Evolutionary conservation across 2,329 filamentous ascomycete genomes (phyloP).

Genomic region (Pyricularia grisea): DNA sequence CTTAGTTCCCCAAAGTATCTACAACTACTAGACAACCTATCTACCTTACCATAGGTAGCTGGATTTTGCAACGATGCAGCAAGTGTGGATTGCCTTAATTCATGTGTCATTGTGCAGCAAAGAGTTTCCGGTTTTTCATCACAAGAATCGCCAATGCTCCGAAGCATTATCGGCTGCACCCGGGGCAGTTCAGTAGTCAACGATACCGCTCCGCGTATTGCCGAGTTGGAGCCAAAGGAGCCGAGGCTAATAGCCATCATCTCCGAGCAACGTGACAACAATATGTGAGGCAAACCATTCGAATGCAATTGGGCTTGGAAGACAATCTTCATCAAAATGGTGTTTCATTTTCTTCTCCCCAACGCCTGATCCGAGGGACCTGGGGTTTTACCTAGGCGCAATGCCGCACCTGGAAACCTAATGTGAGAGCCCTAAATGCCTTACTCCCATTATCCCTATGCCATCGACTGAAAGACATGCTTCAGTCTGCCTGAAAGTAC

Average conservation of each 20-base stretch:
- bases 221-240: neutral
- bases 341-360: neutral
- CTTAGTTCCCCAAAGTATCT: too few species aligned
- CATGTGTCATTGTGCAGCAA: neutral
- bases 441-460: neutral
- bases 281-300: neutral
- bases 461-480: neutral
- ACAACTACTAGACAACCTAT: neutral
- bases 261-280: neutral
- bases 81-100: neutral
- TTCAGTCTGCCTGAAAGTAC: neutral
- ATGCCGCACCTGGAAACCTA: neutral
- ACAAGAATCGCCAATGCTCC: neutral
- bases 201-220: neutral
- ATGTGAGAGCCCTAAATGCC: neutral
- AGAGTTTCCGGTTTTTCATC: neutral
- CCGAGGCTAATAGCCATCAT: neutral
- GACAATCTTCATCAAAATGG: neutral
- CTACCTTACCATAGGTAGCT: neutral
- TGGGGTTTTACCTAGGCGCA: neutral
- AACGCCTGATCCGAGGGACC: neutral
- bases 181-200: neutral
- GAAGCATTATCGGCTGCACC: neutral
- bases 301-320: neutral
- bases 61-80: neutral